Conservation (phyloP, 2,329 filamentous ascomycete species). For the Bisporella sp. region DNA sequence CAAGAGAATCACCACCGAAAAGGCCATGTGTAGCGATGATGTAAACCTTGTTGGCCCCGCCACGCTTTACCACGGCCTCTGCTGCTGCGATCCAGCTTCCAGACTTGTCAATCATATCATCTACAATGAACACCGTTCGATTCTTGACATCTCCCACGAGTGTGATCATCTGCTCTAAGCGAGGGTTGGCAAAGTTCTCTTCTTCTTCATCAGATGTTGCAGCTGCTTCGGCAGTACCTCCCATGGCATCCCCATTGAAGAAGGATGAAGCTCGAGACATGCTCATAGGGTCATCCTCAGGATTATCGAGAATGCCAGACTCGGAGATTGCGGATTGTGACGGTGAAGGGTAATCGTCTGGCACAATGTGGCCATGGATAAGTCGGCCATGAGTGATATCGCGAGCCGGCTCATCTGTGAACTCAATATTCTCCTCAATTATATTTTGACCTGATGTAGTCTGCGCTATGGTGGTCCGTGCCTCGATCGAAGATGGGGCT, state of each 20-base stretch:
- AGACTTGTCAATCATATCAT: slow-evolving; percentile 98
- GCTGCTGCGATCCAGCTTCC: slow-evolving; percentile 96
- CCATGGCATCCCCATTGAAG: slow-evolving; percentile 65
- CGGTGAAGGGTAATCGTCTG: slow-evolving; percentile 84
- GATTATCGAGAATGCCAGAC: slow-evolving; percentile 40
- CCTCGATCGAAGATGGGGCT: slow-evolving; percentile 3
- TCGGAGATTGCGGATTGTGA: slow-evolving; percentile 61
- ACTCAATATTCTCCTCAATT: slow-evolving; percentile 24
- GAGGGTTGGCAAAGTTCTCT: slow-evolving; percentile 72
- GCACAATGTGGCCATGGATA: slow-evolving; percentile 90
- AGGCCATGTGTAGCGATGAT: slow-evolving; percentile 96
- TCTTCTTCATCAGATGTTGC: slow-evolving; percentile 88
- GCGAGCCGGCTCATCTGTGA: slow-evolving; percentile 64
- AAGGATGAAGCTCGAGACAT: slow-evolving; percentile 74
- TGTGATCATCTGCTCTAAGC: slow-evolving; percentile 90
- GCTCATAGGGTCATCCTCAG: slow-evolving; percentile 74
- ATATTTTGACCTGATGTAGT: background rate
- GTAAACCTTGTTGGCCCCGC: slow-evolving; percentile 87
- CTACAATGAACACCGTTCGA: slow-evolving; percentile 86
- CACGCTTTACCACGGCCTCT: slow-evolving; percentile 91
- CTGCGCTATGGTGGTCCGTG: no score
- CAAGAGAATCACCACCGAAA: slow-evolving; percentile 82
- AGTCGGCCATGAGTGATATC: slow-evolving; percentile 90
- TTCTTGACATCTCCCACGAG: slow-evolving; percentile 91
- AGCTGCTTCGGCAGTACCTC: slow-evolving; percentile 78